Evolutionary conservation across 257 asterid species (phyloP).

Genomic region (Solanum paucissectum): DNA sequence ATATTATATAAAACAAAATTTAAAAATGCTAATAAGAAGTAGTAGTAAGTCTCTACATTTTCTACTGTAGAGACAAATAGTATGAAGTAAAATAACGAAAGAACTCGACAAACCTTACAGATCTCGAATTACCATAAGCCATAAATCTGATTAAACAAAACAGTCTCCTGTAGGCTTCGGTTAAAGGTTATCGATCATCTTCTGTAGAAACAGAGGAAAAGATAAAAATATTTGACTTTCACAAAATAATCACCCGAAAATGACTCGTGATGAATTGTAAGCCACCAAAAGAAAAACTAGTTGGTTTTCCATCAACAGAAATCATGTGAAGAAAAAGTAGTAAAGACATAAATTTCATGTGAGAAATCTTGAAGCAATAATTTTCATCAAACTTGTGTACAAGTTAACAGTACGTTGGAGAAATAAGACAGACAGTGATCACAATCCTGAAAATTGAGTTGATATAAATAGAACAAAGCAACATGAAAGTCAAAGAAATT

Average conservation of each 20-base stretch:
- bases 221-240: not conserved
- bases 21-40: not conserved
- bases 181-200: slow-evolving; percentile 18
- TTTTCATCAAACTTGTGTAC: not conserved
- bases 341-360: slow-evolving; percentile 29
- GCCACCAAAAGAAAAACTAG: slow-evolving; percentile 21
- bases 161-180: slow-evolving; percentile 4
- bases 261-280: slow-evolving; percentile 15
- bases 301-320: slow-evolving; percentile 27
- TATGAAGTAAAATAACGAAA: not conserved
- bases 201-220: slow-evolving; percentile 17
- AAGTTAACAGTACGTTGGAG: not conserved
- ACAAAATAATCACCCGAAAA: slow-evolving; percentile 10
- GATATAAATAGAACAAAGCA: not conserved
- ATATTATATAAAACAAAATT: not conserved
- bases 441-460: not conserved
- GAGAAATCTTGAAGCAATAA: slow-evolving; percentile 4
- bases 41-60: not conserved
- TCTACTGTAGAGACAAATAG: not conserved
- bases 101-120: slow-evolving; percentile 45
- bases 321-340: slow-evolving; percentile 51
- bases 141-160: slow-evolving; percentile 24
- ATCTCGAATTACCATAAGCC: slow-evolving; percentile 54
- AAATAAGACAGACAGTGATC: not conserved
- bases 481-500: not conserved